These are phyloP conservation scores for Exophiala xenobiotica DNA, from an alignment of 2,329 filamentous ascomycete species.

Conservation along the genomic window DNA sequence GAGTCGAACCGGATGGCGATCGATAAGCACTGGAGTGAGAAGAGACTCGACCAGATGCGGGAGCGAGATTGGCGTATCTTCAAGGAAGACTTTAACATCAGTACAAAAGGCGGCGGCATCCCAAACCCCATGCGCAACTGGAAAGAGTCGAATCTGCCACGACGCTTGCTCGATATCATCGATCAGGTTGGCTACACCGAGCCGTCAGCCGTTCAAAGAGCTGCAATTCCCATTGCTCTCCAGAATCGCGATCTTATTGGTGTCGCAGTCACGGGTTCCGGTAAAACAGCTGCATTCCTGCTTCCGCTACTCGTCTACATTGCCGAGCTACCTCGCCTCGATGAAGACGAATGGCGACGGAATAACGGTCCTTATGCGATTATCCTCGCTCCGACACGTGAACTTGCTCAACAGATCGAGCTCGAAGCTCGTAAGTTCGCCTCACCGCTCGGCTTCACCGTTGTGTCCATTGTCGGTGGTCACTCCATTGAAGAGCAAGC, in stretches of 20 bases:
- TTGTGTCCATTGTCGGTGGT: slow-evolving; percentile 96
- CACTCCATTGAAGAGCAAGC: slow-evolving; percentile 93
- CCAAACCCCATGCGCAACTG: slow-evolving; percentile 96
- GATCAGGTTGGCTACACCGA: slow-evolving; percentile 85
- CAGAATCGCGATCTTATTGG: slow-evolving; percentile 95
- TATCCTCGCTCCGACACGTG: slow-evolving; percentile 92
- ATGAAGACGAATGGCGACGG: slow-evolving; percentile 77
- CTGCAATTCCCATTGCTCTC: slow-evolving; percentile 90
- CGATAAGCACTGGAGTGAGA: slow-evolving; percentile 95
- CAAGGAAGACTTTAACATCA: slow-evolving; percentile 98
- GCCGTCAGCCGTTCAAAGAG: slow-evolving; percentile 86
- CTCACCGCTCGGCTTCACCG: slow-evolving; percentile 83
- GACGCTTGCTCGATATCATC: slow-evolving; percentile 75
- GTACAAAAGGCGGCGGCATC: slow-evolving; percentile 85
- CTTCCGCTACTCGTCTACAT: slow-evolving; percentile 94
- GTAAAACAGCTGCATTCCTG: slow-evolving; percentile 95
- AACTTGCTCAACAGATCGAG: slow-evolving; percentile 97
- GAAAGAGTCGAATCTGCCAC: slow-evolving; percentile 79
- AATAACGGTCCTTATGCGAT: slow-evolving; percentile 97
- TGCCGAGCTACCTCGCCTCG: slow-evolving; percentile 78
- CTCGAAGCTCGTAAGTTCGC: slow-evolving; percentile 92
- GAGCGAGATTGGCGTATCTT: slow-evolving; percentile 99
- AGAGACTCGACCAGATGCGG: slow-evolving; percentile 87
- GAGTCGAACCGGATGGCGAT: slow-evolving; percentile 70
- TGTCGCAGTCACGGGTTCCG: slow-evolving; percentile 95